phyloP scores from a whole-genome alignment of 2,329 filamentous ascomycete genomes.

The Chalaropsis thielavioides region DNA sequence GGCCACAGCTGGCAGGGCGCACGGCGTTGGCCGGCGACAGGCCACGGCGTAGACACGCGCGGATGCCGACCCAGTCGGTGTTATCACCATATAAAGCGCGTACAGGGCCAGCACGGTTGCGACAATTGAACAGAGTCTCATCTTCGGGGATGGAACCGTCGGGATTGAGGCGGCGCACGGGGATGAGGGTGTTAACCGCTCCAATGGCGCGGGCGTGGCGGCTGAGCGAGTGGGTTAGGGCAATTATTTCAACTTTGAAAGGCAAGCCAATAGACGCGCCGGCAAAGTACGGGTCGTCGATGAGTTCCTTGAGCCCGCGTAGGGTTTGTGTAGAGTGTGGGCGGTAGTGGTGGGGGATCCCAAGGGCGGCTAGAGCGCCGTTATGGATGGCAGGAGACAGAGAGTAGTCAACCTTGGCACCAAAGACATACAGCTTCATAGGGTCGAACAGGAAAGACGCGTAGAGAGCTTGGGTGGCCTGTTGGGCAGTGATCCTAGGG shows the following conservation, averaged over 20 bases:
- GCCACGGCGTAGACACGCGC: constrained; percentile 56
- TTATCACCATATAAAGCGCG: constrained; percentile 63
- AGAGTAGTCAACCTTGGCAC: constrained; percentile 57
- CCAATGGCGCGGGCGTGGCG: constrained; percentile 61
- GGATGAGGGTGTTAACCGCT: constrained; percentile 62
- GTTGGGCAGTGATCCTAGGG: constrained; percentile 39
- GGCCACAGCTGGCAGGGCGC: constrained; percentile 37
- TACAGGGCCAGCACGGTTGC: constrained; percentile 50
- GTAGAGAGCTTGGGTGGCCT: constrained; percentile 52
- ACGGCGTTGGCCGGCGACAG: constrained; percentile 58
- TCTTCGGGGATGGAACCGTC: constrained; percentile 42
- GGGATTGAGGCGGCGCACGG: constrained; percentile 45
- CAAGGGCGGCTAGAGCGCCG: constrained; percentile 50
- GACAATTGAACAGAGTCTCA: constrained; percentile 19
- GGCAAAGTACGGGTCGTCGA: constrained; percentile 53
- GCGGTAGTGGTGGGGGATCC: constrained; percentile 54
- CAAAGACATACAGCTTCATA: constrained; percentile 60
- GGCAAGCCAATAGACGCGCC: constrained; percentile 58
- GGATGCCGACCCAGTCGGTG: constrained; percentile 68
- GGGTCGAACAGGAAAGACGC: constrained; percentile 52
- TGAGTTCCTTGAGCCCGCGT: constrained; percentile 47
- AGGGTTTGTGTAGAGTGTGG: constrained; percentile 49
- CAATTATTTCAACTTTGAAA: constrained; percentile 61
- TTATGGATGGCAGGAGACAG: constrained; percentile 68
- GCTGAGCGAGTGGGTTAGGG: constrained; percentile 53